These are phyloP conservation scores for Candida corydali DNA, from an alignment of 805 yeast species.

Conservation along the genomic window DNA sequence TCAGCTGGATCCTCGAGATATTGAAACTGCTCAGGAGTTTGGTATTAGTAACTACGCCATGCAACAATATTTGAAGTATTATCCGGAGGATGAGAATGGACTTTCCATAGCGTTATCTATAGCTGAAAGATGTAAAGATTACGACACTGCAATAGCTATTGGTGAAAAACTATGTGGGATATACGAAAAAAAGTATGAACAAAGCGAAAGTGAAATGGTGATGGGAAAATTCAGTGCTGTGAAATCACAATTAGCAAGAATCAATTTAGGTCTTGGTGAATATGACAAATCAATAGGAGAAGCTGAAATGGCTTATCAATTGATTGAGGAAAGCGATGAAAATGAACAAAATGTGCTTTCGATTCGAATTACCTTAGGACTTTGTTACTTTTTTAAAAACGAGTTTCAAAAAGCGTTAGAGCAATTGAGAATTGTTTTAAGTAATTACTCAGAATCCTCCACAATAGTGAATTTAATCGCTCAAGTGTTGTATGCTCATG, in stretches of 20 bases:
- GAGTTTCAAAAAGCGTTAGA: constrained; percentile 64
- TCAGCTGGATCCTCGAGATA: constrained; percentile 52
- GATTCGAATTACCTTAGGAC: constrained; percentile 65
- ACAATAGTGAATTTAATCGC: constrained; percentile 70
- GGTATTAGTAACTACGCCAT: constrained; percentile 67
- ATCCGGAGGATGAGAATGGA: constrained; percentile 57
- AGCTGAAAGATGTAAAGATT: constrained; percentile 69
- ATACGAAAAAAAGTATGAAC: constrained; percentile 56
- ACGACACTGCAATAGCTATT: constrained; percentile 46
- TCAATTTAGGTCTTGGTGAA: constrained; percentile 55
- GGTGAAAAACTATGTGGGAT: constrained; percentile 44
- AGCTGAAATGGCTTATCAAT: constrained; percentile 52
- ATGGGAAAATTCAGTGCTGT: constrained; percentile 52
- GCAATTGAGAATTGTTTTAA: constrained; percentile 61
- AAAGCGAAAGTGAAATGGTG: constrained; percentile 43
- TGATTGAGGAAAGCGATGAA: constrained; percentile 27
- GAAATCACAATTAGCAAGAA: constrained; percentile 69
- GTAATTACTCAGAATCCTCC: constrained; percentile 49
- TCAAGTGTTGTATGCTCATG: constrained; percentile 74
- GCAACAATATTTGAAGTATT: constrained; percentile 55
- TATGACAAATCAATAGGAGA: constrained; percentile 58
- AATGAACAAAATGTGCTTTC: constrained; percentile 37
- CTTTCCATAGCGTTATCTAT: constrained; percentile 50
- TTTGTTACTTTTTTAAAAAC: constrained; percentile 59
- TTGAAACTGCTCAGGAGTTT: constrained; percentile 59